Percentiles rank a stretch among this genome's conserved stretches.
These are phyloP conservation scores for Naganishia vaughanmartiniae DNA, from an alignment of 768 basidiomycete genomes.

Conservation along the genomic window DNA sequence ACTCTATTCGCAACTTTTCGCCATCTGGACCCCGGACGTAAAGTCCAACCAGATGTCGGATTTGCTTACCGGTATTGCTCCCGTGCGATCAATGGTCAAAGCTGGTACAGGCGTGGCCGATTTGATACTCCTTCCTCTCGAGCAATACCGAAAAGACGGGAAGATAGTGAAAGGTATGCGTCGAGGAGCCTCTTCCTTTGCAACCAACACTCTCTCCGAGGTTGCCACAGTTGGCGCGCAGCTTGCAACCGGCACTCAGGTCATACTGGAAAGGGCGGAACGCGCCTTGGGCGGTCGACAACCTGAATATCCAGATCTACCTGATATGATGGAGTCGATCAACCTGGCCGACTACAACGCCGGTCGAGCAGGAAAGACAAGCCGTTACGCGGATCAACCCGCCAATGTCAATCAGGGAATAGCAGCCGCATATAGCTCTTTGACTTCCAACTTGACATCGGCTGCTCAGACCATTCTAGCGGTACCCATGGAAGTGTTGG, in stretches of 20 bases:
- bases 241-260: conserved; percentile 94
- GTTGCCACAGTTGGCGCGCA: conserved; percentile 90
- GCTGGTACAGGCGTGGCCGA: conserved; percentile 97
- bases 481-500: conserved; percentile 98
- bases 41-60: conserved; percentile 97
- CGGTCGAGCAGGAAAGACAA: conserved; percentile 45
- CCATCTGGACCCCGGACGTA: conserved; percentile 98
- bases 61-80: conserved; percentile 92
- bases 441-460: conserved; percentile 79
- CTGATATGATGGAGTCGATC: conserved; percentile 26
- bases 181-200: conserved; percentile 86
- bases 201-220: conserved; percentile 91
- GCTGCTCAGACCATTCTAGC: conserved; percentile 98
- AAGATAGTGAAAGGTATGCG: conserved; percentile 87
- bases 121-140: conserved; percentile 88
- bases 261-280: conserved; percentile 94
- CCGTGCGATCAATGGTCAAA: conserved; percentile 93
- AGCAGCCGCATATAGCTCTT: conserved; percentile 82
- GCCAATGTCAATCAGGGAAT: conserved; percentile 78
- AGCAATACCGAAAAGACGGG: conserved; percentile 96
- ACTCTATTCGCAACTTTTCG: conserved; percentile 87
- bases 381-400: conserved; percentile 91
- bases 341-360: conserved; percentile 34
- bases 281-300: conserved; percentile 67
- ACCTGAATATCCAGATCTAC: conserved; percentile 8